Conservation (phyloP, 2,329 filamentous ascomycete genomes). For the Biscogniauxia marginata region DNA sequence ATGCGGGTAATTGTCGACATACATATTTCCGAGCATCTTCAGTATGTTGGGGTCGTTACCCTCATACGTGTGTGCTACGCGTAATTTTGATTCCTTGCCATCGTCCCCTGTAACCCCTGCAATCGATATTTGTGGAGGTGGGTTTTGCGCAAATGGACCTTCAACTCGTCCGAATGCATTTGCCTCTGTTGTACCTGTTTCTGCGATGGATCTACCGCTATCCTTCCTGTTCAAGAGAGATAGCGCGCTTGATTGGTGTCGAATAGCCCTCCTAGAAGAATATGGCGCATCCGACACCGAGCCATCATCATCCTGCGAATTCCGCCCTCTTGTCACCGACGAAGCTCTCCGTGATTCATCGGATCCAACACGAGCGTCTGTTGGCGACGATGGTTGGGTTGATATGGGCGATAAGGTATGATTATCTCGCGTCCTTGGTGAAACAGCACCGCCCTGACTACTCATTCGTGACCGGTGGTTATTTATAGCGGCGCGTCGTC, state of each 20-base stretch:
- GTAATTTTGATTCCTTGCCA: constrained; percentile 45
- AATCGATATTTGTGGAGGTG: constrained; percentile 33
- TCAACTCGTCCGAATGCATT: constrained; percentile 62
- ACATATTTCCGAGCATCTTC: constrained; percentile 80
- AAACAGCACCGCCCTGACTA: constrained; percentile 34
- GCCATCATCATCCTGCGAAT: constrained; percentile 34
- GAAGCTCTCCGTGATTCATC: constrained; percentile 38
- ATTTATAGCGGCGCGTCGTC: constrained; percentile 51
- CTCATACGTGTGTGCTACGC: constrained; percentile 76
- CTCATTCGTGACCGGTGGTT: constrained; percentile 47
- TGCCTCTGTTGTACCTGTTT: constrained; percentile 57
- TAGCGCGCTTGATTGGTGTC: constrained; percentile 59
- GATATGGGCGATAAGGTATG: constrained; percentile 25
- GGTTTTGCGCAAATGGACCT: constrained; percentile 48
- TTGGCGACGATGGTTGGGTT: constrained; percentile 28
- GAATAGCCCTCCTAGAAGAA: constrained; percentile 46
- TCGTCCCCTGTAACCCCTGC: constrained; percentile 30
- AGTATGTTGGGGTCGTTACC: constrained; percentile 72
- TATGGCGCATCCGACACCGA: constrained; percentile 42
- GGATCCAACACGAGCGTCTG: constrained; percentile 32
- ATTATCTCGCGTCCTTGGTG: constrained; percentile 38
- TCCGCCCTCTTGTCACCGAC: constrained; percentile 30
- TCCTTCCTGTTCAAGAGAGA: constrained; percentile 59
- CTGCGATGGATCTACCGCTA: constrained; percentile 55
- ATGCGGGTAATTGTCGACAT: constrained; percentile 67